phyloP scores from a whole-genome alignment of 2,329 filamentous ascomycete genomes.

The Sporothrix schenckii region DNA sequence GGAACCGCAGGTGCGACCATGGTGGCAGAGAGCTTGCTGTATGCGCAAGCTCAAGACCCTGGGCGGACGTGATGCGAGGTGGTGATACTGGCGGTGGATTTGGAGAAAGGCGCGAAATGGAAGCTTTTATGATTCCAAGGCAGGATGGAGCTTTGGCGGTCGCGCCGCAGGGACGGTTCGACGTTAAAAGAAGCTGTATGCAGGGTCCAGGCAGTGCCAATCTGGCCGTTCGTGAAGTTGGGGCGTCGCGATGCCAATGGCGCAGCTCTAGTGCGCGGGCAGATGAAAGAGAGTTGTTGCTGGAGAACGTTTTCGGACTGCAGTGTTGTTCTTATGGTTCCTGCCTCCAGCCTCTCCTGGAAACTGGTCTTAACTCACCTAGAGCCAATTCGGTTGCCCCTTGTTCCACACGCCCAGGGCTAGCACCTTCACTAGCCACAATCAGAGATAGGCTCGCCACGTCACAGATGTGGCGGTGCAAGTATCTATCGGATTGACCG shows the following conservation, averaged over 20 bases:
- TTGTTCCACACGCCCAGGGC: not conserved
- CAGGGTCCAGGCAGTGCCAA: slow-evolving; percentile 8
- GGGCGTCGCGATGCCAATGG: slow-evolving; percentile 24
- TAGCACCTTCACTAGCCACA: slow-evolving; percentile 28
- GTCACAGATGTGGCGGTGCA: slow-evolving; percentile 31
- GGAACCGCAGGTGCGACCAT: slow-evolving; percentile 77
- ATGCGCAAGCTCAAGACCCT: slow-evolving; percentile 19
- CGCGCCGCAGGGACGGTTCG: not conserved
- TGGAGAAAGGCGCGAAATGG: not conserved
- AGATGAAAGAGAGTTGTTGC: slow-evolving; percentile 15
- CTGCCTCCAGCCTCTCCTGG: slow-evolving; percentile 15
- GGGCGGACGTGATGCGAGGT: not conserved
- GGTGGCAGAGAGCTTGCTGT: slow-evolving; percentile 40
- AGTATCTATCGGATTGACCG: not conserved
- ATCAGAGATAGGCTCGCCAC: slow-evolving; percentile 1
- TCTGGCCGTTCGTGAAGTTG: slow-evolving; percentile 23
- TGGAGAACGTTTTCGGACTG: slow-evolving; percentile 7
- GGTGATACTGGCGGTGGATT: not conserved
- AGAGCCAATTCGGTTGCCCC: slow-evolving; percentile 1
- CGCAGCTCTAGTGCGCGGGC: slow-evolving; percentile 22
- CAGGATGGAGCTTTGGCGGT: slow-evolving; percentile 16
- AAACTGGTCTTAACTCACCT: slow-evolving; percentile 29
- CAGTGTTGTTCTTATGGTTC: slow-evolving; percentile 17
- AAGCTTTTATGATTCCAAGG: slow-evolving; percentile 6
- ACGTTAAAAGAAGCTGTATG: not conserved